Percentiles rank a stretch among this genome's conserved stretches.
Conservation (phyloP, 106 monocot species). For the Acorus gramineus region DNA sequence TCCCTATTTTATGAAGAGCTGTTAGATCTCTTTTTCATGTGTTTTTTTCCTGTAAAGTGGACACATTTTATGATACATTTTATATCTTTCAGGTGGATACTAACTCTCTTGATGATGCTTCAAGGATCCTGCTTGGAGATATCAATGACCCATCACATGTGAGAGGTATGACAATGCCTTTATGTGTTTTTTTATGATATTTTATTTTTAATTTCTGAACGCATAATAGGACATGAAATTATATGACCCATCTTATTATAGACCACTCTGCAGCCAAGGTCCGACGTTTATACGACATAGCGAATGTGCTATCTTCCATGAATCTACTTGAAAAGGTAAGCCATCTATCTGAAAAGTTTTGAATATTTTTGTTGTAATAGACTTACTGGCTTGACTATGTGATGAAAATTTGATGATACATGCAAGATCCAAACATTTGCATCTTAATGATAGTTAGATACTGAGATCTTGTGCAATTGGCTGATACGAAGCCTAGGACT, state of each 20-base stretch:
- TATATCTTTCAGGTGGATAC: constrained; percentile 45
- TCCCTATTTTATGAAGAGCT: too few relatives aligned
- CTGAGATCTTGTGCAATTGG: too few relatives aligned
- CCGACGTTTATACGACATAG: constrained; percentile 86
- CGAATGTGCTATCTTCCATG: constrained; percentile 82
- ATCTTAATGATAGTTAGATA: too few relatives aligned
- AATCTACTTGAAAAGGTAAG: constrained; percentile 88
- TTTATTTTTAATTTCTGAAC: not conserved
- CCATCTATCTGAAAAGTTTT: not conserved
- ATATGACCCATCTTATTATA: constrained; percentile 8
- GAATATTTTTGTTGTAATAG: too few relatives aligned
- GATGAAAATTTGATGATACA: too few relatives aligned
- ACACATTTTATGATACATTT: too few relatives aligned
- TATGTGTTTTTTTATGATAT: not conserved
- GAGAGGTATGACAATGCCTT: constrained; percentile 40
- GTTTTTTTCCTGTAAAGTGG: too few relatives aligned
- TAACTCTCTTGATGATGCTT: constrained; percentile 81
- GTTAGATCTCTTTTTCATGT: too few relatives aligned
- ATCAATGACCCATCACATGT: constrained; percentile 44
- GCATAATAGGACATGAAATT: not conserved
- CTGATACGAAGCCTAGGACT: too few relatives aligned
- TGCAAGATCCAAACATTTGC: too few relatives aligned
- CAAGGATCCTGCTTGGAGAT: constrained; percentile 67
- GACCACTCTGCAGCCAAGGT: constrained; percentile 71
- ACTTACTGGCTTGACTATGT: too few relatives aligned